Evolutionary conservation across 2,329 filamentous ascomycete genomes (phyloP).

Genomic region (Monilinia laxa): DNA sequence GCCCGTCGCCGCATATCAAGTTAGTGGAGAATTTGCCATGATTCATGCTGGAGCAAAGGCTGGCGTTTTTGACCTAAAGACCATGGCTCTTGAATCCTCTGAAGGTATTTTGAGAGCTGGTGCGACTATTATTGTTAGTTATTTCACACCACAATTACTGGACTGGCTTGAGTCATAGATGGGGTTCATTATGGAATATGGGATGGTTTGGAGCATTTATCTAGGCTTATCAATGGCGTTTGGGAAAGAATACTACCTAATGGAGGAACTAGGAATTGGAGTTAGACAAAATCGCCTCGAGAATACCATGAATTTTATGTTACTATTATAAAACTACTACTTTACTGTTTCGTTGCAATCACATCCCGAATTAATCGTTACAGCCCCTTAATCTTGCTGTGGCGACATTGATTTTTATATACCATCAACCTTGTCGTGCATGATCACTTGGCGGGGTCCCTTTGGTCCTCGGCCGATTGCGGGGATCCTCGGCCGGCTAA

Average conservation of each 20-base stretch:
- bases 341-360: neutral
- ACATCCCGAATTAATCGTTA: neutral
- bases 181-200: neutral
- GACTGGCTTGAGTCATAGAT: conserved; percentile 60
- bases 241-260: conserved; percentile 12
- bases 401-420: neutral
- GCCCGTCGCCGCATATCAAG: conserved; percentile 93
- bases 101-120: conserved; percentile 92
- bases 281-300: conserved; percentile 22
- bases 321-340: neutral
- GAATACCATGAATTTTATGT: conserved; percentile 15
- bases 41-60: conserved; percentile 94
- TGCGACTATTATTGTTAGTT: conserved; percentile 88
- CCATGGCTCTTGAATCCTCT: conserved; percentile 92
- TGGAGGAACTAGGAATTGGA: conserved; percentile 13
- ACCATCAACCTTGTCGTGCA: neutral
- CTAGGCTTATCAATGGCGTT: conserved; percentile 14
- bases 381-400: neutral
- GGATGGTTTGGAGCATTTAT: neutral
- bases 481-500: conserved; percentile 15
- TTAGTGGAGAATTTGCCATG: conserved; percentile 97
- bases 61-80: conserved; percentile 91
- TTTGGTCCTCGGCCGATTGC: conserved; percentile 5
- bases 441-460: conserved; percentile 11
- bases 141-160: conserved; percentile 83